A percentile compares a stretch with the other conserved stretches of the same genome.
These are phyloP conservation scores for Verticillium albo-atrum DNA, from an alignment of 2,329 filamentous ascomycete species.

Conservation along the genomic window DNA sequence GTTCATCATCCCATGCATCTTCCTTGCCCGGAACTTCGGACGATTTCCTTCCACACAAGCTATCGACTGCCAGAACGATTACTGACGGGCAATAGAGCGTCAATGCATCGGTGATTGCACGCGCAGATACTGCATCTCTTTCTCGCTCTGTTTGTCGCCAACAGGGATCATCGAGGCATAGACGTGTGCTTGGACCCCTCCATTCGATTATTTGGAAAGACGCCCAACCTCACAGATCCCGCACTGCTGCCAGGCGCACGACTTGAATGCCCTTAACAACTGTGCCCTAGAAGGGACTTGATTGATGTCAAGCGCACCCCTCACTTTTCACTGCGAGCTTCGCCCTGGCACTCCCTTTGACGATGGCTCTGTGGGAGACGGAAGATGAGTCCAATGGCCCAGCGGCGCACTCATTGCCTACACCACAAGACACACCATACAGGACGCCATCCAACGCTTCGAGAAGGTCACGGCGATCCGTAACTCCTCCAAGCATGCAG, in stretches of 20 bases:
- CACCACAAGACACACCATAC: conserved; percentile 68
- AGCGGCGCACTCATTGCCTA: conserved; percentile 58
- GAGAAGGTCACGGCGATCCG: conserved; percentile 59
- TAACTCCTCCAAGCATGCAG: conserved; percentile 54
- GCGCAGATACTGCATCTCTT: conserved; percentile 7
- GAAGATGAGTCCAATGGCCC: conserved; percentile 57
- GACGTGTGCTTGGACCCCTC: not conserved
- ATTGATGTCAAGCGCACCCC: conserved; percentile 5
- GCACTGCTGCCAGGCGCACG: conserved; percentile 9
- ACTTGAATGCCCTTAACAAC: conserved; percentile 6
- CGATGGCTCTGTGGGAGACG: conserved; percentile 57
- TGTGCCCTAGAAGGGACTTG: conserved; percentile 1
- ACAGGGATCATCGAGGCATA: conserved; percentile 9
- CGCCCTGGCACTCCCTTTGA: conserved; percentile 9
- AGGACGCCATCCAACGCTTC: conserved; percentile 64
- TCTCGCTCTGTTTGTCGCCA: conserved; percentile 9
- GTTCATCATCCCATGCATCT: conserved; percentile 9
- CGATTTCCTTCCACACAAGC: not conserved
- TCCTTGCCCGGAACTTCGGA: conserved; percentile 6
- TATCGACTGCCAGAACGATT: conserved; percentile 5
- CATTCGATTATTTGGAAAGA: conserved; percentile 2
- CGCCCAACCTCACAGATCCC: conserved; percentile 4
- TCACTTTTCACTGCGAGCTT: conserved; percentile 1
- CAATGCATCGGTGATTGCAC: conserved; percentile 11
- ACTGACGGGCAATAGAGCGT: conserved; percentile 1